Evolutionary conservation across 495 filamentous ascomycete species (phyloP).

Genomic region (Paragyromitra xinjiangensis): DNA sequence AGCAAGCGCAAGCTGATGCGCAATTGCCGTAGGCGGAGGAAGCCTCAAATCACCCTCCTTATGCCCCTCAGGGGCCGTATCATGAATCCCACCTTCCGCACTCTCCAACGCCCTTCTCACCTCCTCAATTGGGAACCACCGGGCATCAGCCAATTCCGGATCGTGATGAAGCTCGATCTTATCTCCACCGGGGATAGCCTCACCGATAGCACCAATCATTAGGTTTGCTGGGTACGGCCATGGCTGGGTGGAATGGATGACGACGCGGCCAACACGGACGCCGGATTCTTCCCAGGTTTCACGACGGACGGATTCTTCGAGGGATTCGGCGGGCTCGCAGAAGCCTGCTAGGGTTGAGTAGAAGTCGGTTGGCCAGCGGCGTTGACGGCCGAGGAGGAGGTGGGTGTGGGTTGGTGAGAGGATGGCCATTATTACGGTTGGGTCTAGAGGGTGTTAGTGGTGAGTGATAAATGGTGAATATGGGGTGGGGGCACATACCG

Average conservation of each 20-base stretch:
- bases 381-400: slow-evolving; percentile 83
- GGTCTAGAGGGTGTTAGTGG: slow-evolving; percentile 65
- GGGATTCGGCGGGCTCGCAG: slow-evolving; percentile 90
- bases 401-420: slow-evolving; percentile 76
- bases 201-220: slow-evolving; percentile 94
- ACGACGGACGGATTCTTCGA: slow-evolving; percentile 92
- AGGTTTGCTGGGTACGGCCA: slow-evolving; percentile 89
- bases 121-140: slow-evolving; percentile 81
- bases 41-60: slow-evolving; percentile 74
- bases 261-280: slow-evolving; percentile 81
- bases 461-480: not conserved
- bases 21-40: slow-evolving; percentile 80
- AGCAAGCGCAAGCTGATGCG: slow-evolving; percentile 74
- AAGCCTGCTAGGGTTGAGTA: slow-evolving; percentile 94
- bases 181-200: slow-evolving; percentile 82
- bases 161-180: slow-evolving; percentile 84
- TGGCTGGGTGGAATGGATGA: slow-evolving; percentile 92
- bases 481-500: slow-evolving; percentile 5
- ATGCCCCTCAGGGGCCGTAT: slow-evolving; percentile 70
- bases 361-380: slow-evolving; percentile 78
- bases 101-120: slow-evolving; percentile 69
- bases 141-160: slow-evolving; percentile 87
- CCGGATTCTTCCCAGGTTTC: slow-evolving; percentile 98
- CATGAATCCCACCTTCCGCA: slow-evolving; percentile 73
- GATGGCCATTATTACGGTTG: slow-evolving; percentile 93